Percentiles rank a stretch among this genome's conserved stretches.
phyloP scores from a whole-genome alignment of 257 asterid species.

The Primulina eburnea region DNA sequence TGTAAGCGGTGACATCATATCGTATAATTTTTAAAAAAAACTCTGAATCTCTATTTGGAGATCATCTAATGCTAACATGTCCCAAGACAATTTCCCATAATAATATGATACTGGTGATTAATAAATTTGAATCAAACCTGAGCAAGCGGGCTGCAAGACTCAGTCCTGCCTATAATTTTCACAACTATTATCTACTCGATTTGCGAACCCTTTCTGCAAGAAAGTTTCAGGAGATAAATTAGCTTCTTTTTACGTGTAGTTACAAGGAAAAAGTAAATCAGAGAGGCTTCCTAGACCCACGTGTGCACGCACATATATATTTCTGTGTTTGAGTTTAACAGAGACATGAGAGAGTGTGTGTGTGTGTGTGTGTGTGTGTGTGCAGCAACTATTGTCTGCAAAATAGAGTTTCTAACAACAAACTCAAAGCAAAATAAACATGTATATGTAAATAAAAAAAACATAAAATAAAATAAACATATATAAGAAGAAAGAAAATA shows the following conservation, averaged over 20 bases:
- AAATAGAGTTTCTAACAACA: neutral
- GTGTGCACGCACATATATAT: no score
- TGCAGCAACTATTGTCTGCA: neutral
- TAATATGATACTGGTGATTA: constrained; percentile 38
- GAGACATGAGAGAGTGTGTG: no score
- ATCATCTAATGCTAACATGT: constrained; percentile 30
- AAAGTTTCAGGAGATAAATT: neutral
- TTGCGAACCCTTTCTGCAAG: constrained; percentile 43
- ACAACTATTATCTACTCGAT: constrained; percentile 43
- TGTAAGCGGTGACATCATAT: neutral
- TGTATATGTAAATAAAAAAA: no score
- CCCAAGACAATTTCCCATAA: constrained; percentile 44
- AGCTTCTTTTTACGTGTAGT: neutral
- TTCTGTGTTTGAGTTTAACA: neutral
- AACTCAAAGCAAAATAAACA: neutral
- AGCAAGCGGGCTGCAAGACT: constrained; percentile 42
- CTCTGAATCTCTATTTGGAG: constrained; percentile 2
- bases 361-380: no score
- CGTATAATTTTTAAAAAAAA: neutral
- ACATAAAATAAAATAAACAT: no score
- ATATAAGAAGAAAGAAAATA: no score
- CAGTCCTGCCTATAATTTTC: constrained; percentile 43
- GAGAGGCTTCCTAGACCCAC: no score
- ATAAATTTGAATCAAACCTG: constrained; percentile 44
- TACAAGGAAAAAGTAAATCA: neutral